phyloP scores from a whole-genome alignment of 1,139 yeast species.

The Pichia sp. region DNA sequence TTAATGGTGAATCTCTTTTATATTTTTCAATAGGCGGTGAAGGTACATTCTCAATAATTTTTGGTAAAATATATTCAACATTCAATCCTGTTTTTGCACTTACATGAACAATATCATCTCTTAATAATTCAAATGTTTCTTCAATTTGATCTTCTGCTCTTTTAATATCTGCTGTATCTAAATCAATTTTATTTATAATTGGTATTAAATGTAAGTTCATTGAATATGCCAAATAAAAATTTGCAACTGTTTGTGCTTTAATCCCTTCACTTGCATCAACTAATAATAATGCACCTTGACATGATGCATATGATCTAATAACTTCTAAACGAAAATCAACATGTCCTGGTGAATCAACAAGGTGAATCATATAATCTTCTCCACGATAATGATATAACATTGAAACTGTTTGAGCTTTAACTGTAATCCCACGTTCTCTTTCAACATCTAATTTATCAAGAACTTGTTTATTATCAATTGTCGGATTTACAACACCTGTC shows the following conservation, averaged over 20 bases:
- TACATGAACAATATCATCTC: constrained; percentile 72
- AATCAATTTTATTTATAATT: constrained; percentile 84
- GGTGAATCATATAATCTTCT: constrained; percentile 73
- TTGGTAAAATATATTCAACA: constrained; percentile 70
- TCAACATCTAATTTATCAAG: constrained; percentile 92
- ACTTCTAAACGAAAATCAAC: constrained; percentile 96
- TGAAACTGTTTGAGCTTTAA: constrained; percentile 93
- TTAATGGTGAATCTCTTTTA: constrained; percentile 51
- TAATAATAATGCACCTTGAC: constrained; percentile 86
- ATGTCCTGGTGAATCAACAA: constrained; percentile 97
- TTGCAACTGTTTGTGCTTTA: constrained; percentile 97
- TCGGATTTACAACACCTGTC: constrained; percentile 82
- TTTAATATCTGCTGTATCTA: constrained; percentile 82
- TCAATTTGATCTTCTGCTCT: constrained; percentile 79
- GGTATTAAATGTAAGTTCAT: constrained; percentile 80
- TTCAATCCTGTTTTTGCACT: constrained; percentile 90
- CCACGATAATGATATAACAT: constrained; percentile 76
- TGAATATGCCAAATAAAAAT: constrained; percentile 83
- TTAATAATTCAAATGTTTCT: constrained; percentile 70
- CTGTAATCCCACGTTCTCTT: constrained; percentile 92
- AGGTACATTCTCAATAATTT: constrained; percentile 72
- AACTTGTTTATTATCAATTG: constrained; percentile 73
- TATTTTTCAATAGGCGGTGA: constrained; percentile 46
- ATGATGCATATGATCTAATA: constrained; percentile 86
- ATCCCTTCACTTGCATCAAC: constrained; percentile 97